Conservation (phyloP, 345 rosid genomes). For the Pistacia atlantica region DNA sequence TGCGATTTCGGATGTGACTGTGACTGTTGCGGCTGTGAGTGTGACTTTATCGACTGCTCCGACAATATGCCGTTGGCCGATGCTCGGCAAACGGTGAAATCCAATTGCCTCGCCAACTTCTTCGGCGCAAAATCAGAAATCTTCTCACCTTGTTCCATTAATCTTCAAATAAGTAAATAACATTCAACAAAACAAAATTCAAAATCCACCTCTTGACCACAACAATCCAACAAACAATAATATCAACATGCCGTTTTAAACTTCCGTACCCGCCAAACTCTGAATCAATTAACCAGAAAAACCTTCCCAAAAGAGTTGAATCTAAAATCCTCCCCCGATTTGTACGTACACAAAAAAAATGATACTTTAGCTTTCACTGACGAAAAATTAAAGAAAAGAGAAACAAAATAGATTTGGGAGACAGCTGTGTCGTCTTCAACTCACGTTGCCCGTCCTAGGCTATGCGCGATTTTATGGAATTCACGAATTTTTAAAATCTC, state of each 20-base stretch:
- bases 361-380: not conserved
- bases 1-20: conserved; percentile 24
- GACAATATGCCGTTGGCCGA: conserved; percentile 29
- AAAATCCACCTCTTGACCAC: not conserved
- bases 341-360: not conserved
- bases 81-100: conserved; percentile 43
- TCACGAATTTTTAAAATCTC: conserved; percentile 2
- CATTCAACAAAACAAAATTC: not conserved
- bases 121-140: conserved; percentile 45
- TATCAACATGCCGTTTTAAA: not conserved
- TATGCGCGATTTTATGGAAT: not conserved
- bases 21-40: conserved; percentile 22
- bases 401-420: not conserved
- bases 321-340: not conserved
- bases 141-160: conserved; percentile 50
- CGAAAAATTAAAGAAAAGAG: not conserved
- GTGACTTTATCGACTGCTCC: conserved; percentile 31
- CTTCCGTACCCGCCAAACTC: not conserved
- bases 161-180: not conserved
- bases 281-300: not conserved
- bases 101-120: conserved; percentile 54
- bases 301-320: not conserved
- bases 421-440: not conserved
- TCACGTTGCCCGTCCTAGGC: not conserved
- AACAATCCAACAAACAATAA: not conserved